Evolutionary conservation across 805 yeast genomes (phyloP).

Genomic region (Kazachstania taianensis): DNA sequence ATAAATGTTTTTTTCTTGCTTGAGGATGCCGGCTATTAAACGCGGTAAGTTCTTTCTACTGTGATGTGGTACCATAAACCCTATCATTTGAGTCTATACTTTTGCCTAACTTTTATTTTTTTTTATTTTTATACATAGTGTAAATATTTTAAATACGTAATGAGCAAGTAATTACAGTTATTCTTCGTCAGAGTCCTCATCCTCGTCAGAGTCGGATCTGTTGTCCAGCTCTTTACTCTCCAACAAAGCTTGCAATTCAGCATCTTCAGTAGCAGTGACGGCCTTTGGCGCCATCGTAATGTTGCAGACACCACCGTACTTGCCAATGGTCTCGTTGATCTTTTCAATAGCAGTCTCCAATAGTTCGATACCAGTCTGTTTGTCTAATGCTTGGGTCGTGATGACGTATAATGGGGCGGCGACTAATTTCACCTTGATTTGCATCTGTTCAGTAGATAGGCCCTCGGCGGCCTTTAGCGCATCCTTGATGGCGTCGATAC

Average conservation of each 20-base stretch:
- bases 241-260: conserved; percentile 90
- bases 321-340: conserved; percentile 58
- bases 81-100: conserved; percentile 1
- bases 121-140: background rate
- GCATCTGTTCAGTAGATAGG: conserved; percentile 71
- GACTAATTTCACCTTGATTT: conserved; percentile 86
- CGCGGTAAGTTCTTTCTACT: too few relatives aligned
- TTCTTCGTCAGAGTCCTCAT: conserved; percentile 42
- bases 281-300: conserved; percentile 98
- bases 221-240: conserved; percentile 88
- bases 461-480: conserved; percentile 84
- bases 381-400: conserved; percentile 87
- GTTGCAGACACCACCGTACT: conserved; percentile 76
- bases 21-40: too few relatives aligned
- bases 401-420: conserved; percentile 96
- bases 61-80: too few relatives aligned
- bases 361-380: conserved; percentile 73
- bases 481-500: conserved; percentile 90
- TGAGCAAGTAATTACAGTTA: too few relatives aligned
- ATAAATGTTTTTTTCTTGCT: too few relatives aligned
- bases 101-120: background rate
- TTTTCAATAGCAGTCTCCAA: conserved; percentile 71
- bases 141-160: background rate
- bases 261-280: conserved; percentile 96
- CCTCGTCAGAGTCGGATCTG: conserved; percentile 75